Percentiles rank a stretch among this genome's conserved stretches.
These are phyloP conservation scores for Adansonia gregorii DNA, from an alignment of 441 rosid genomes.

Conservation along the genomic window DNA sequence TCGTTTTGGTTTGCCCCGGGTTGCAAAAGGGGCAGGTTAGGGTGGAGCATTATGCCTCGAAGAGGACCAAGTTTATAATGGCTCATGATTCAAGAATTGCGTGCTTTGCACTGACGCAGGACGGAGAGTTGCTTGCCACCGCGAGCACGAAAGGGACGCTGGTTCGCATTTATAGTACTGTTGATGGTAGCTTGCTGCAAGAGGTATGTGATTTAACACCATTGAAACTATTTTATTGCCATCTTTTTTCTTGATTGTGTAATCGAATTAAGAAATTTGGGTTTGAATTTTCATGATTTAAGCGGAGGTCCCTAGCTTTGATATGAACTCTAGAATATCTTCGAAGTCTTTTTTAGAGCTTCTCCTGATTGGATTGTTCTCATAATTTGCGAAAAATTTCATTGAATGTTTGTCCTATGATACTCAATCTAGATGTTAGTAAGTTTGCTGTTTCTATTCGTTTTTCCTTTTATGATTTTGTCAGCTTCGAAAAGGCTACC, in stretches of 20 bases:
- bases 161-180: conserved; percentile 69
- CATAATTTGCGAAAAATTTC: neutral
- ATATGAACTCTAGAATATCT: neutral
- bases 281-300: neutral
- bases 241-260: neutral
- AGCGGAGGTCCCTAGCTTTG: neutral
- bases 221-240: neutral
- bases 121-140: conserved; percentile 82
- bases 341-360: neutral
- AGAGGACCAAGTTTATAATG: conserved; percentile 82
- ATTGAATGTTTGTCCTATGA: neutral
- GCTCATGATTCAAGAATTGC: conserved; percentile 94
- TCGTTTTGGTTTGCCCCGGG: conserved; percentile 87
- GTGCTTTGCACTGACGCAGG: conserved; percentile 79
- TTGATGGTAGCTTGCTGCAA: conserved; percentile 76
- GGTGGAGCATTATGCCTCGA: conserved; percentile 82
- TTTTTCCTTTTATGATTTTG: neutral
- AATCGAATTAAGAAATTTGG: neutral
- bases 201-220: conserved; percentile 54
- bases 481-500: neutral
- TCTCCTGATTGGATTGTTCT: neutral
- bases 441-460: neutral
- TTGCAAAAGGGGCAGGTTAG: conserved; percentile 93
- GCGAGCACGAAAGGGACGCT: conserved; percentile 88
- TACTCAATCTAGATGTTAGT: neutral